A percentile compares a stretch with the other conserved stretches of the same genome.
Conservation (phyloP, 192 early-diverging fungal genomes). For the Spizellomyces sp. region DNA sequence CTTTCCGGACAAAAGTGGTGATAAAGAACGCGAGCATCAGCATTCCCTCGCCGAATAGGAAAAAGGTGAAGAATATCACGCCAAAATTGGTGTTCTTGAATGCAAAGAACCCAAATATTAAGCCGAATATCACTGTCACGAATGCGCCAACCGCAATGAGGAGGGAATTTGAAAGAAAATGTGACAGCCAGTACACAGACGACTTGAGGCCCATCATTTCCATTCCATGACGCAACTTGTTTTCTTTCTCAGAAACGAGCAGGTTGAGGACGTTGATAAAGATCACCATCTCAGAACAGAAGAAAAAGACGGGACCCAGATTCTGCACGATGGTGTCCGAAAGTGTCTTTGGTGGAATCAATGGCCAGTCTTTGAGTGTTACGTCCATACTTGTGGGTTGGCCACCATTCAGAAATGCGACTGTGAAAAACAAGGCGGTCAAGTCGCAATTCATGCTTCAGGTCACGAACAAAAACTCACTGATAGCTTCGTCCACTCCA, state of each 20-base stretch:
- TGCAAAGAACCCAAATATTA: constrained; percentile 61
- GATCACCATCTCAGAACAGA: constrained; percentile 62
- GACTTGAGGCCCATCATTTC: constrained; percentile 79
- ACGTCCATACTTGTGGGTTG: constrained; percentile 47
- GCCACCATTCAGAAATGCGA: constrained; percentile 3
- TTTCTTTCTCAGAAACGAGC: constrained; percentile 76
- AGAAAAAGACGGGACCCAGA: constrained; percentile 58
- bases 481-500: constrained; percentile 73
- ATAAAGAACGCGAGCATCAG: constrained; percentile 68
- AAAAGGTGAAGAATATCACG: constrained; percentile 64
- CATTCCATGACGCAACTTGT: constrained; percentile 69
- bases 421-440: constrained; percentile 18
- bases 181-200: constrained; percentile 66
- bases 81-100: constrained; percentile 67
- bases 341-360: constrained; percentile 52
- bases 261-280: constrained; percentile 68
- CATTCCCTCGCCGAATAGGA: constrained; percentile 77
- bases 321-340: constrained; percentile 63
- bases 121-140: constrained; percentile 60
- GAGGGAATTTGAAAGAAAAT: constrained; percentile 60
- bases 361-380: constrained; percentile 68
- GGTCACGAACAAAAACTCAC: constrained; percentile 8
- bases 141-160: constrained; percentile 61
- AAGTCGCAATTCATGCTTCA: neutral
- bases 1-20: constrained; percentile 65